Conservation (phyloP, 495 filamentous ascomycete genomes). For the Chaetomium fimeti region DNA sequence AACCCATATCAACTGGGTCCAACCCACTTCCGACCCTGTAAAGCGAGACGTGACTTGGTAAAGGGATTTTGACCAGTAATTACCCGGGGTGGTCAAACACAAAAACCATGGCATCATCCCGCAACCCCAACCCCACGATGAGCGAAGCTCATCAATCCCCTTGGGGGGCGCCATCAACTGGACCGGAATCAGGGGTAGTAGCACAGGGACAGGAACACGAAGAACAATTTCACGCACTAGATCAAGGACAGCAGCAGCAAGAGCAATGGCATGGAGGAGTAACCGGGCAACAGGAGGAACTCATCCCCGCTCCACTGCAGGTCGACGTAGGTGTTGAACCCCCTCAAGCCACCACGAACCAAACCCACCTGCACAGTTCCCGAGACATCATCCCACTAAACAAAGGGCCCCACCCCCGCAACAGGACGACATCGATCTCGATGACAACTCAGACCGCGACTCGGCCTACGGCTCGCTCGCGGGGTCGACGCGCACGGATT, state of each 20-base stretch:
- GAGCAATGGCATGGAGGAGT: not conserved
- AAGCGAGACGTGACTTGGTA: not conserved
- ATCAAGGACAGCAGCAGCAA: not conserved
- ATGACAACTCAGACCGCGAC: slow-evolving; percentile 27
- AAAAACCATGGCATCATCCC: slow-evolving; percentile 4
- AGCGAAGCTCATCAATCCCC: not conserved
- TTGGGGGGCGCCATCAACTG: not conserved
- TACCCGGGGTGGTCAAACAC: not conserved
- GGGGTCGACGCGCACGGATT: slow-evolving; percentile 25
- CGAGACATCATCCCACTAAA: not conserved
- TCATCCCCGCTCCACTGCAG: not conserved
- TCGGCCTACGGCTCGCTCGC: slow-evolving; percentile 28
- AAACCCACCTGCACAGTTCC: too few species aligned
- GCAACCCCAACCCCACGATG: not conserved
- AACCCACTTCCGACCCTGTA: slow-evolving; percentile 1
- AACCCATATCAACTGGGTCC: slow-evolving; percentile 17
- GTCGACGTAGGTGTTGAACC: slow-evolving; percentile 6
- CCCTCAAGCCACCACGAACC: not conserved
- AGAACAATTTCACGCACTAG: too few species aligned
- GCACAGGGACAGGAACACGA: not conserved
- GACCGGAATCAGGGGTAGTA: not conserved
- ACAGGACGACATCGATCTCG: slow-evolving; percentile 17
- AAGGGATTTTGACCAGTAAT: not conserved
- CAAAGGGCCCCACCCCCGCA: not conserved
- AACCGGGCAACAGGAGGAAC: not conserved